phyloP scores from a whole-genome alignment of 352 stramenopile genomes.

The Phytopythium sindhum region DNA sequence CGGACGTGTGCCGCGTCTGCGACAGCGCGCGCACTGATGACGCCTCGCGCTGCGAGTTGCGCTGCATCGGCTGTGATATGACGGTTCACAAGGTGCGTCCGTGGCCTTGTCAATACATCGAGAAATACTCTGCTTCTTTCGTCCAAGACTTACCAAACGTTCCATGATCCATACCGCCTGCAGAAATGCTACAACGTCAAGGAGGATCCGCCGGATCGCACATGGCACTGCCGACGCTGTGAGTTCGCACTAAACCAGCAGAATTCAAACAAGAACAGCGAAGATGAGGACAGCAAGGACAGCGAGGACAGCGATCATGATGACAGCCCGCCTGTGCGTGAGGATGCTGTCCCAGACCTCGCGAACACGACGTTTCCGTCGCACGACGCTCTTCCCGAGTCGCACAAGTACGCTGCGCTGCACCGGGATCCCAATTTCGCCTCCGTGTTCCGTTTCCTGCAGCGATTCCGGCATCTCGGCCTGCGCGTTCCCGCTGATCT shows the following conservation, averaged over 20 bases:
- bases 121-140: neutral
- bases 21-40: constrained; percentile 49
- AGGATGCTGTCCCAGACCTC: neutral
- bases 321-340: neutral
- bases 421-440: constrained; percentile 52
- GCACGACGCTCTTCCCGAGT: constrained; percentile 26
- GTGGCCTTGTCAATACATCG: no score
- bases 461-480: constrained; percentile 55
- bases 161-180: neutral
- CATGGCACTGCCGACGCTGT: constrained; percentile 63
- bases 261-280: constrained; percentile 7
- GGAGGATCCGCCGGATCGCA: constrained; percentile 27
- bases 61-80: constrained; percentile 61
- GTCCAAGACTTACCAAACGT: neutral
- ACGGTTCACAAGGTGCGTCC: constrained; percentile 55
- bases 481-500: constrained; percentile 44
- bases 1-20: constrained; percentile 64
- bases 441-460: constrained; percentile 60
- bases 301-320: neutral
- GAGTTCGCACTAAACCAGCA: constrained; percentile 42
- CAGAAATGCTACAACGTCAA: constrained; percentile 59
- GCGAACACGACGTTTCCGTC: constrained; percentile 25
- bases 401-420: constrained; percentile 31
- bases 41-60: constrained; percentile 48
- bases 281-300: constrained; percentile 9